A percentile compares a stretch with the other conserved stretches of the same genome.
Conservation (phyloP, 371 early-diverging fungal species). For the Rhizopus stolonifer region DNA sequence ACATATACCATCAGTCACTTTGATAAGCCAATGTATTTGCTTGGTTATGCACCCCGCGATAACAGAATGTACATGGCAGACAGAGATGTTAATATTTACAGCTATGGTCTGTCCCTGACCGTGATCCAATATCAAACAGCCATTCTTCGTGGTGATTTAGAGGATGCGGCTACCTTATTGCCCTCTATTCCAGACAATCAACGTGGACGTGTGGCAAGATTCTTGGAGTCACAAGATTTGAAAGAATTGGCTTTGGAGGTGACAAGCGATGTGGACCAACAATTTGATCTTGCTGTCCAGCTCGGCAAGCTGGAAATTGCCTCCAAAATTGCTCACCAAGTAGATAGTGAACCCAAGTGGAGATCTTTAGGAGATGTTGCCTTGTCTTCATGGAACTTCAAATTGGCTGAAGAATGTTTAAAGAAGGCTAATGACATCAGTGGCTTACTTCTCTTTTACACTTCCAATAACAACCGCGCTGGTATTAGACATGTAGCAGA, state of each 20-base stretch:
- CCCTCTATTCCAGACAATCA: conserved; percentile 87
- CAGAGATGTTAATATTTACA: conserved; percentile 86
- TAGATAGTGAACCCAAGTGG: conserved; percentile 88
- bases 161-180: conserved; percentile 73
- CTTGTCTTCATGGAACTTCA: conserved; percentile 82
- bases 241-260: conserved; percentile 92
- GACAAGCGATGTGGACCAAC: conserved; percentile 91
- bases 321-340: conserved; percentile 78
- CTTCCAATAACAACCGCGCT: conserved; percentile 77
- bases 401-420: conserved; percentile 89
- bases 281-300: conserved; percentile 92
- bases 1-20: conserved; percentile 93
- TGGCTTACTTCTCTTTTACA: conserved; percentile 87
- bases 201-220: conserved; percentile 88
- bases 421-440: conserved; percentile 85
- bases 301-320: conserved; percentile 84
- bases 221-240: conserved; percentile 89
- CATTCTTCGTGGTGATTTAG: conserved; percentile 89
- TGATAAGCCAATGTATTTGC: conserved; percentile 85
- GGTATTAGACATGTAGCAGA: conserved; percentile 78
- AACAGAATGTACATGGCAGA: conserved; percentile 93
- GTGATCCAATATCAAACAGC: conserved; percentile 97
- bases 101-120: conserved; percentile 88
- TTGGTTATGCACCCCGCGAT: conserved; percentile 93
- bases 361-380: conserved; percentile 90